Evolutionary conservation across 2,329 filamentous ascomycete species (phyloP).

Genomic region (Pseudonectria foliicola): DNA sequence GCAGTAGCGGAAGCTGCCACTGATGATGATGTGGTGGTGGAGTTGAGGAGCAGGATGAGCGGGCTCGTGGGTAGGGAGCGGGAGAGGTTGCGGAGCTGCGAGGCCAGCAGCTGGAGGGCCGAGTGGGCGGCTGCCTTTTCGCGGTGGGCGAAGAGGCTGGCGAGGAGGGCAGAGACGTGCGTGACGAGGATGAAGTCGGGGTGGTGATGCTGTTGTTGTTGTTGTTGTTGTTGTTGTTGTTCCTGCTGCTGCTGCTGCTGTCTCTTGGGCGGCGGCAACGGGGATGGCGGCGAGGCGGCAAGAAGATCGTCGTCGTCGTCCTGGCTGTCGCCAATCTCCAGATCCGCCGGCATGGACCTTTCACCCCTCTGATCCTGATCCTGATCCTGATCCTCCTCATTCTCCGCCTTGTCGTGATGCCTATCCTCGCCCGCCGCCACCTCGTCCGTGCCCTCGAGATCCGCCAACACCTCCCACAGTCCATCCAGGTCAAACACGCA

Average conservation of each 20-base stretch:
- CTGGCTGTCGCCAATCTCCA: slow-evolving; percentile 29
- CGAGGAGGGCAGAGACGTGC: slow-evolving; percentile 46
- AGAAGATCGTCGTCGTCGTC: slow-evolving; percentile 23
- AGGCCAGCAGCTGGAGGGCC: slow-evolving; percentile 40
- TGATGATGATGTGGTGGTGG: slow-evolving; percentile 27
- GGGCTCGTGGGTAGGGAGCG: slow-evolving; percentile 33
- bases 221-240: neutral
- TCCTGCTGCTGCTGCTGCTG: slow-evolving; percentile 1
- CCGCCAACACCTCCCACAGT: slow-evolving; percentile 48
- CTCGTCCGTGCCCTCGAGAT: slow-evolving; percentile 37
- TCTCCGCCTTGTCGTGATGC: slow-evolving; percentile 10
- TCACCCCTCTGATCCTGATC: neutral
- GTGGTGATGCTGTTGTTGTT: slow-evolving; percentile 1
- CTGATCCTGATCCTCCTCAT: slow-evolving; percentile 33
- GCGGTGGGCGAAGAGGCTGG: slow-evolving; percentile 43
- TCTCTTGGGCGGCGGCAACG: neutral
- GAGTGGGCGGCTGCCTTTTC: slow-evolving; percentile 41
- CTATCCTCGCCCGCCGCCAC: too few species aligned
- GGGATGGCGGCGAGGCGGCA: slow-evolving; percentile 2
- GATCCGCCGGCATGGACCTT: slow-evolving; percentile 1
- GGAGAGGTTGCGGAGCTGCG: slow-evolving; percentile 38
- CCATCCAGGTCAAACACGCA: slow-evolving; percentile 54
- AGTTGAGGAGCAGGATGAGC: slow-evolving; percentile 50
- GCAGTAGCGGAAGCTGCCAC: slow-evolving; percentile 1
- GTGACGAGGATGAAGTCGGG: slow-evolving; percentile 48